phyloP scores from a whole-genome alignment of 176 grass and related monocot genomes.

The Carex littledalei region DNA sequence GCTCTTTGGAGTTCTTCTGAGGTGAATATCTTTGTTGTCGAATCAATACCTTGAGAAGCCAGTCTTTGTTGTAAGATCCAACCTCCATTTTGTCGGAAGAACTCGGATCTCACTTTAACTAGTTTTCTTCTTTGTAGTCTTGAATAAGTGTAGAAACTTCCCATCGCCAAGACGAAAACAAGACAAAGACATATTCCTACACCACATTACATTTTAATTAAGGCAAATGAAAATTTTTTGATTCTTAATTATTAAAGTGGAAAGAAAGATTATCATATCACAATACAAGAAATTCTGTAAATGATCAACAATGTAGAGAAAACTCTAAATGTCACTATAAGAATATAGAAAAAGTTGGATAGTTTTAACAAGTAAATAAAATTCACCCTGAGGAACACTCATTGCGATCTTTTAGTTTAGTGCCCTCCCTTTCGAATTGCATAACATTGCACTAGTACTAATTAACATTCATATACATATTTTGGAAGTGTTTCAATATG shows the following conservation, averaged over 20 bases:
- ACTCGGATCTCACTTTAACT: constrained; percentile 21
- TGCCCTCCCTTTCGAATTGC: no score
- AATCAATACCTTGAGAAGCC: constrained; percentile 12
- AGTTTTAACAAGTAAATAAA: background rate
- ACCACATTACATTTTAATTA: background rate
- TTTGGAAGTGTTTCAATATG: background rate
- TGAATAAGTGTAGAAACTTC: constrained; percentile 5
- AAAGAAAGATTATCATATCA: background rate
- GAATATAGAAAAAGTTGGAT: background rate
- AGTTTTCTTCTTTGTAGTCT: constrained; percentile 21
- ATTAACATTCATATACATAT: background rate
- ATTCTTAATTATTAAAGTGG: background rate
- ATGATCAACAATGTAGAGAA: background rate
- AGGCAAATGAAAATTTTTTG: background rate
- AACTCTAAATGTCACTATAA: background rate
- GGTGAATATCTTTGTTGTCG: constrained; percentile 26
- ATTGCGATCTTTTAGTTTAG: background rate
- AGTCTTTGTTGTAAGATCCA: constrained; percentile 28
- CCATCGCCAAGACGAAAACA: background rate
- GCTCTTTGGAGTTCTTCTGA: constrained; percentile 33
- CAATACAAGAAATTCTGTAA: background rate
- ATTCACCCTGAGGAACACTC: background rate
- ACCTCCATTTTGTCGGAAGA: constrained; percentile 46
- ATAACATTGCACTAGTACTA: no score
- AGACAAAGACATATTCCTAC: constrained; percentile 24